Percentiles rank a stretch among this genome's conserved stretches.
phyloP scores from a whole-genome alignment of 352 stramenopile species.

The Phytophthora tentaculata region DNA sequence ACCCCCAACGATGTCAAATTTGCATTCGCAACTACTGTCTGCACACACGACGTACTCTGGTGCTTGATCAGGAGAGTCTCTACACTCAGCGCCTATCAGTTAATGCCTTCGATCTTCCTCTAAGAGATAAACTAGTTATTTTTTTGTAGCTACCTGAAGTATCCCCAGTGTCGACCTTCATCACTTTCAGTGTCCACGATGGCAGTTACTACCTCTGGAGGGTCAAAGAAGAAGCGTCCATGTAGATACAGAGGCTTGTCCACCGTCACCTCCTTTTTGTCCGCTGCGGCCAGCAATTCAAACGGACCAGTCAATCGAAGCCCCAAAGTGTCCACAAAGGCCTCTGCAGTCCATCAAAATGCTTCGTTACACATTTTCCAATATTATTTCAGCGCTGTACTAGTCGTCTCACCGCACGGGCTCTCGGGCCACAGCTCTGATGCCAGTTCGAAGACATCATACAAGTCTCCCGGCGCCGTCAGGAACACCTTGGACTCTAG shows the following conservation, averaged over 20 bases:
- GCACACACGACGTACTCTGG: constrained; percentile 51
- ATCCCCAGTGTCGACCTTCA: constrained; percentile 53
- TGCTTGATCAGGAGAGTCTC: constrained; percentile 48
- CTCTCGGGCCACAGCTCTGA: constrained; percentile 28
- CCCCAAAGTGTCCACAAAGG: constrained; percentile 50
- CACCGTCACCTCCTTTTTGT: constrained; percentile 26
- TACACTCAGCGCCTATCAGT: constrained; percentile 15
- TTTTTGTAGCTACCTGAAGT: constrained; percentile 48
- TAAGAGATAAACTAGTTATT: neutral
- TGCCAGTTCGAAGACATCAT: constrained; percentile 54
- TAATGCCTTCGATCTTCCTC: neutral
- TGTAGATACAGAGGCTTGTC: constrained; percentile 59
- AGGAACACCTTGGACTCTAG: constrained; percentile 46
- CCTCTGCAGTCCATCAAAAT: constrained; percentile 37
- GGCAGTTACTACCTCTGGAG: constrained; percentile 56
- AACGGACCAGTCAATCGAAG: constrained; percentile 57
- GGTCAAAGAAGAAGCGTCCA: constrained; percentile 57
- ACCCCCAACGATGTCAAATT: constrained; percentile 42
- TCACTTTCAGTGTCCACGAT: constrained; percentile 24
- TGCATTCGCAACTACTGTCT: constrained; percentile 34
- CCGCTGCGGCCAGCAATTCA: constrained; percentile 42
- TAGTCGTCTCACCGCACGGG: constrained; percentile 40
- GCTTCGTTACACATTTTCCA: constrained; percentile 5
- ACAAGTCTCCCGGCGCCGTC: constrained; percentile 47
- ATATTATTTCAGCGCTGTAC: neutral